Evolutionary conservation across 2,329 filamentous ascomycete genomes (phyloP), one percentile per base, ranked within the genome.

Genomic region (Fusarium decemcellulare): DNA sequence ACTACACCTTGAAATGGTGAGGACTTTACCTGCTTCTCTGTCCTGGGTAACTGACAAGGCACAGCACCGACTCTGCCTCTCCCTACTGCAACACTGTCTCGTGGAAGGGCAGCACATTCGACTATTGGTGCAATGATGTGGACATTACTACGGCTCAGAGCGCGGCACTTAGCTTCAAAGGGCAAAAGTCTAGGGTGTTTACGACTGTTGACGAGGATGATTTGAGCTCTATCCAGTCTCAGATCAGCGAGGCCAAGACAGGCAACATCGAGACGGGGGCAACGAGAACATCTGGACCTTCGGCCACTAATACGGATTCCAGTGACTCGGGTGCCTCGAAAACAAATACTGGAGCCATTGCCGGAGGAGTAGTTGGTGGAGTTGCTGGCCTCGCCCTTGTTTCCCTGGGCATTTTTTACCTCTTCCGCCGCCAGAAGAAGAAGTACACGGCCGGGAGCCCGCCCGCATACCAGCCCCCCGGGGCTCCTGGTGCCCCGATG

Each of bases 41-140:
- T 8, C 3, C 18, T 15, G 6, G 15, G 36, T 18, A 6, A 5
- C 46, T 53, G 18, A 59, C 30, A 44, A 14, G 23, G 8, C 12
- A 23, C n/a, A 67, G 65, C 15, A 67, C 59, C 23, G 11, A 39
- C 8, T 23, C 48, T 3, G 23, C 27, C 12, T 40, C 15, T 14
- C 63, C 63, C 1, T 67, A 47, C 27, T 67, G 65, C n/a, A 59
- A 67, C 29, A 67, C 64, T 29, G 44, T 51, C 7, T 54, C 53
- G 18, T 67, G 48, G 39, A 27, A 40, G 10, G 59, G 59, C 40
- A 59, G 40, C 27, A 67, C 59, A 4, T 8, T 51, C 5, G 59
- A 64, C 14, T 60, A 67, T 32, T 63, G 64, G 59, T 67, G 65
- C 23, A 64, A 64, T 11, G 59, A 67, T 5, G 14, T 67, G 5